Conservation (phyloP, 1,284 basidiomycete genomes). For the Leccinum subrobustum region DNA sequence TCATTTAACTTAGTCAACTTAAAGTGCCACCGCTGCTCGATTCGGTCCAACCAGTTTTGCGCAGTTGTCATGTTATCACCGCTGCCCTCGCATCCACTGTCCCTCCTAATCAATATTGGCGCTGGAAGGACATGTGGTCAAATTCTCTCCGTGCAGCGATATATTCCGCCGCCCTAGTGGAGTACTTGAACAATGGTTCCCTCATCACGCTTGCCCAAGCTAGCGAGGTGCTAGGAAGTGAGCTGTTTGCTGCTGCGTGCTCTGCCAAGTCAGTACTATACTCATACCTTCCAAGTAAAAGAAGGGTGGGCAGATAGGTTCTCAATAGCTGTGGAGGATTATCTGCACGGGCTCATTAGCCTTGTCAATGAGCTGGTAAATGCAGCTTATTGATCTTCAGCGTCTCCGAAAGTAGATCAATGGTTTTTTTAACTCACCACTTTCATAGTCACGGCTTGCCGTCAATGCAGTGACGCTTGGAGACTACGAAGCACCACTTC, state of each 20-base stretch:
- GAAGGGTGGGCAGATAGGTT: slow-evolving; percentile 71
- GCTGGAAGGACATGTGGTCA: slow-evolving; percentile 79
- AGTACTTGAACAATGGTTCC: slow-evolving; percentile 61
- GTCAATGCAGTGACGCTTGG: slow-evolving; percentile 83
- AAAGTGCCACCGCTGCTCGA: slow-evolving; percentile 63
- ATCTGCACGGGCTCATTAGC: slow-evolving; percentile 80
- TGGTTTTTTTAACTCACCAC: slow-evolving; percentile 6
- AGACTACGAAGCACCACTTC: slow-evolving; percentile 77
- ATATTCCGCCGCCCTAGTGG: slow-evolving; percentile 63
- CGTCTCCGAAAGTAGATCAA: background rate
- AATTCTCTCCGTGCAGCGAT: slow-evolving; percentile 62
- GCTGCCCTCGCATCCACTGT: slow-evolving; percentile 52
- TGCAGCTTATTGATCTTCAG: slow-evolving; percentile 7
- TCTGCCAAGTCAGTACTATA: slow-evolving; percentile 3
- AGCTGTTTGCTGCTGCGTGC: slow-evolving; percentile 29
- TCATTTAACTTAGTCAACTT: slow-evolving; percentile 7
- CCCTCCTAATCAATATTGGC: slow-evolving; percentile 76
- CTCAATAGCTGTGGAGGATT: slow-evolving; percentile 72
- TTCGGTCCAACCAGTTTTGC: slow-evolving; percentile 52
- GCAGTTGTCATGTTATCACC: slow-evolving; percentile 52
- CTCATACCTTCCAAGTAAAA: slow-evolving; percentile 48
- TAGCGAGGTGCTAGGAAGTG: slow-evolving; percentile 63
- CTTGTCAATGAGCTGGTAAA: slow-evolving; percentile 80
- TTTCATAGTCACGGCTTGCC: slow-evolving; percentile 68
- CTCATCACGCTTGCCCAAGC: slow-evolving; percentile 59